phyloP scores from a whole-genome alignment of 352 stramenopile genomes.

The Plasmopara viticola region DNA sequence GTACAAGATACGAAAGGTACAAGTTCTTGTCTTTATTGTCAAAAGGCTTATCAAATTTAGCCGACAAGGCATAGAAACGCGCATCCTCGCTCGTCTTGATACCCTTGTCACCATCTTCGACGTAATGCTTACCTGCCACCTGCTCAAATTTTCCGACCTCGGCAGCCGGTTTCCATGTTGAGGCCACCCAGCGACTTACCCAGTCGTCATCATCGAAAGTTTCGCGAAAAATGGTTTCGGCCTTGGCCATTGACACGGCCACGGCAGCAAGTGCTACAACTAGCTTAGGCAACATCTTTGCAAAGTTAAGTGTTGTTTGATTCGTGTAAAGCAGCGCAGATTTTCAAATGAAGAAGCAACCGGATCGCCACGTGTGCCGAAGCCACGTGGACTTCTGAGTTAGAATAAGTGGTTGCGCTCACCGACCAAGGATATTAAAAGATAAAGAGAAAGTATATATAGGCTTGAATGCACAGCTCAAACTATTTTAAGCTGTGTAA shows the following conservation, averaged over 20 bases:
- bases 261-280: constrained; percentile 46
- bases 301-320: constrained; percentile 13
- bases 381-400: constrained; percentile 15
- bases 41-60: constrained; percentile 85
- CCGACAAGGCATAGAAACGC: constrained; percentile 96
- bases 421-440: background rate
- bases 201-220: constrained; percentile 89
- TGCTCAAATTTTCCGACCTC: constrained; percentile 95
- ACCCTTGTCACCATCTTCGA: constrained; percentile 87
- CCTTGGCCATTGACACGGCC: constrained; percentile 40
- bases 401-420: background rate
- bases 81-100: constrained; percentile 93
- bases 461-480: too few relatives aligned
- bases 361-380: constrained; percentile 25
- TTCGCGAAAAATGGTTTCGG: constrained; percentile 91
- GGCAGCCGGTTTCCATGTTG: constrained; percentile 89
- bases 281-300: constrained; percentile 58
- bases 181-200: constrained; percentile 79
- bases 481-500: too few relatives aligned
- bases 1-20: constrained; percentile 95
- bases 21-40: constrained; percentile 89
- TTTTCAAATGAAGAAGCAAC: constrained; percentile 22
- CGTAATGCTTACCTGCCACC: constrained; percentile 90
- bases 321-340: constrained; percentile 19
- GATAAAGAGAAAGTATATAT: too few relatives aligned